Conservation (phyloP, 2,329 filamentous ascomycete genomes). For the Pseudogymnoascus sp. region DNA sequence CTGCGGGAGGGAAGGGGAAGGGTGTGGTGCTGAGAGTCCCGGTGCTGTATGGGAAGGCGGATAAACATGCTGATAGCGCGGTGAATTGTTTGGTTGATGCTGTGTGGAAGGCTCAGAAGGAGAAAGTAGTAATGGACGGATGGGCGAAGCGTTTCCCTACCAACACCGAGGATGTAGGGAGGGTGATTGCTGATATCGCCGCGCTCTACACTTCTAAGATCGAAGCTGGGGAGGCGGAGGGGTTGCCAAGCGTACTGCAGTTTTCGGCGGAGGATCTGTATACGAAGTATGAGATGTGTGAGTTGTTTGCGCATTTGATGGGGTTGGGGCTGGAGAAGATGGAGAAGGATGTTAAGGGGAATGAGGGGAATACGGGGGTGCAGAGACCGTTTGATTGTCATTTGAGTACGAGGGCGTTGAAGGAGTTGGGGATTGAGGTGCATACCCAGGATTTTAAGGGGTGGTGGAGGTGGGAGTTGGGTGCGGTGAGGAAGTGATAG, state of each 20-base stretch:
- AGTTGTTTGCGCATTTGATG: slow-evolving; percentile 72
- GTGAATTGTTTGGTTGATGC: slow-evolving; percentile 74
- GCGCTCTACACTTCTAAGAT: neutral
- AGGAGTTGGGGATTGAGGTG: slow-evolving; percentile 68
- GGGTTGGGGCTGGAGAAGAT: slow-evolving; percentile 64
- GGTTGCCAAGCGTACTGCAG: slow-evolving; percentile 65
- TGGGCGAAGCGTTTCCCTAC: slow-evolving; percentile 82
- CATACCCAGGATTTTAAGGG: slow-evolving; percentile 66
- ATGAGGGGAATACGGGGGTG: slow-evolving; percentile 63
- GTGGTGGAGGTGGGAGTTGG: slow-evolving; percentile 70
- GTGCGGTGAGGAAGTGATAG: slow-evolving; percentile 41
- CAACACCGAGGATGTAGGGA: slow-evolving; percentile 78
- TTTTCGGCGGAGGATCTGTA: slow-evolving; percentile 80
- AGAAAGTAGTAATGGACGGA: slow-evolving; percentile 72
- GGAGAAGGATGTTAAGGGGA: slow-evolving; percentile 62
- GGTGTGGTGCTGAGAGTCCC: slow-evolving; percentile 73
- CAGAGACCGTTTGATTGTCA: slow-evolving; percentile 85
- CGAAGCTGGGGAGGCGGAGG: neutral
- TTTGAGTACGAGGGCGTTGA: slow-evolving; percentile 67
- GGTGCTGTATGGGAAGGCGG: slow-evolving; percentile 73
- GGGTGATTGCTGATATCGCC: slow-evolving; percentile 64
- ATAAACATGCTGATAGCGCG: slow-evolving; percentile 67
- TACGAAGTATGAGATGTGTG: slow-evolving; percentile 87
- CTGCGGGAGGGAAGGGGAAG: slow-evolving; percentile 43
- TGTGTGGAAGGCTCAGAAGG: slow-evolving; percentile 63